Evolutionary conservation across 2,329 filamentous ascomycete species (phyloP).

Genomic region (Colletotrichum cereale): DNA sequence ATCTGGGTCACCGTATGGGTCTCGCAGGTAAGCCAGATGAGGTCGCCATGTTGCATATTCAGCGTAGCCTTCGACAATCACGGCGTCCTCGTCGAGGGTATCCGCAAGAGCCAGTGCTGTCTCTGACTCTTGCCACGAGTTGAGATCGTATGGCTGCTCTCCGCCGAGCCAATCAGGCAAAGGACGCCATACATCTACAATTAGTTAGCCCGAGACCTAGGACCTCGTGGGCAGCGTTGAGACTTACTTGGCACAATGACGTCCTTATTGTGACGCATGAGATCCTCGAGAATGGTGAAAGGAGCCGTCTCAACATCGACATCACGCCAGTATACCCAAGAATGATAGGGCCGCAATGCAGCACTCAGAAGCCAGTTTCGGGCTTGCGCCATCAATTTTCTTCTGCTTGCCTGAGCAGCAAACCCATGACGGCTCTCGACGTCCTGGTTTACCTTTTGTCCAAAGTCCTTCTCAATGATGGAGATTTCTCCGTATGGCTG

Average conservation of each 20-base stretch:
- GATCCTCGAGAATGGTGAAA: constrained; percentile 94
- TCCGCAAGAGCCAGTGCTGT: constrained; percentile 94
- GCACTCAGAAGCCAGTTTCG: constrained; percentile 97
- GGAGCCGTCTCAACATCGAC: constrained; percentile 98
- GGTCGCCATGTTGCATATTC: constrained; percentile 99
- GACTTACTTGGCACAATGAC: constrained; percentile 96
- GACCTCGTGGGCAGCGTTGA: background rate
- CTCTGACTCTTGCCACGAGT: constrained; percentile 99
- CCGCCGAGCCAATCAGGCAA: constrained; percentile 98
- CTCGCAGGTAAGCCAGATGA: constrained; percentile 94
- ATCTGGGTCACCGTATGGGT: constrained; percentile 96
- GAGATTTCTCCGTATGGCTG: constrained; percentile 95
- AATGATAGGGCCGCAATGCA: constrained; percentile 92
- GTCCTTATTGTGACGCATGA: constrained; percentile 99
- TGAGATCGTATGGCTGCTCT: constrained; percentile 97
- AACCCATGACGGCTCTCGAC: constrained; percentile 98
- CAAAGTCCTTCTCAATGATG: constrained; percentile 98
- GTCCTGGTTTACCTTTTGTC: constrained; percentile 97
- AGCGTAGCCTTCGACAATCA: constrained; percentile 98
- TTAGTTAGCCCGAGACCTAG: constrained; percentile 44
- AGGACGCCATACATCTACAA: constrained; percentile 95
- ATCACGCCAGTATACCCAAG: constrained; percentile 99
- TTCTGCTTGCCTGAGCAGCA: constrained; percentile 90
- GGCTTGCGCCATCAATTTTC: constrained; percentile 98
- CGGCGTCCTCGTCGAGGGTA: constrained; percentile 95